phyloP scores from a whole-genome alignment of 306 rosid genomes.

The Fragaria iinumae region DNA sequence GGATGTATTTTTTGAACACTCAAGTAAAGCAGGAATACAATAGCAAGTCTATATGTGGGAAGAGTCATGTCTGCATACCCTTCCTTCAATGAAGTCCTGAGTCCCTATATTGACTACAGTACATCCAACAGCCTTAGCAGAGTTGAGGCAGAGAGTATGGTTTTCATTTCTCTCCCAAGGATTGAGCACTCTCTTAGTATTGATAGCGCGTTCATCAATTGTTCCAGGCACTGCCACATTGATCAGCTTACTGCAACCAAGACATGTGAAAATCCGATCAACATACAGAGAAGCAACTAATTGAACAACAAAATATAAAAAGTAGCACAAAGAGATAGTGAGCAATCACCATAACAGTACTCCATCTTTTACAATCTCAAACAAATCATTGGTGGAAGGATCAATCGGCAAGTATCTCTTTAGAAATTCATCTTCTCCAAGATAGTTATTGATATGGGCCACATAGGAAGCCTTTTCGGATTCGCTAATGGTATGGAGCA shows the following conservation, averaged over 20 bases:
- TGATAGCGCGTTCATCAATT: constrained; percentile 90
- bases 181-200: constrained; percentile 78
- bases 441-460: constrained; percentile 88
- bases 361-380: constrained; percentile 87
- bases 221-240: constrained; percentile 96
- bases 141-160: constrained; percentile 95
- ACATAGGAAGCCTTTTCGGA: constrained; percentile 95
- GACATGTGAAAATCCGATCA: constrained; percentile 5
- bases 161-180: constrained; percentile 99
- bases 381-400: constrained; percentile 81
- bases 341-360: constrained; percentile 81
- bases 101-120: constrained; percentile 96
- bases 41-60: neutral
- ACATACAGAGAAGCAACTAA: neutral
- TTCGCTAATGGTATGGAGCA: constrained; percentile 98
- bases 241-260: constrained; percentile 80
- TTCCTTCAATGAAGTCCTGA: constrained; percentile 96
- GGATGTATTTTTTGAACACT: neutral
- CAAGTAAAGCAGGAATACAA: neutral
- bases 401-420: constrained; percentile 82
- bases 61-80: constrained; percentile 57
- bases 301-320: neutral
- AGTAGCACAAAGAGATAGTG: neutral
- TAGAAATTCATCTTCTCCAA: constrained; percentile 70
- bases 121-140: constrained; percentile 99